A percentile compares a stretch with the other conserved stretches of the same genome.
Conservation (phyloP, 2,329 filamentous ascomycete genomes). For the Gremmenia infestans region DNA sequence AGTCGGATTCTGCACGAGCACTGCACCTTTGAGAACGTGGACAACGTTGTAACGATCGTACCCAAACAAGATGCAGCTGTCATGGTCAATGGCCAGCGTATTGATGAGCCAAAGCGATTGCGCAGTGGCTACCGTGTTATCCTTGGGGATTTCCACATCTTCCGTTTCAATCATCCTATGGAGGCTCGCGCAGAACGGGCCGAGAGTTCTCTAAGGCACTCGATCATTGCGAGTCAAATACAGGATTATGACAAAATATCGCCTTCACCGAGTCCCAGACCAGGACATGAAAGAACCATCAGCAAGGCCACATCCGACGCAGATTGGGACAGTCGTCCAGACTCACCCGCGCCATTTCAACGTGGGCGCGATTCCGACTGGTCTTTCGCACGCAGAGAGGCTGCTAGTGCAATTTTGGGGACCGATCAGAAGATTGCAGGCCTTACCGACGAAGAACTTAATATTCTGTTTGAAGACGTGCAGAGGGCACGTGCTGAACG, state of each 20-base stretch:
- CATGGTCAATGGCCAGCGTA: conserved; percentile 94
- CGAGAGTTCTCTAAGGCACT: conserved; percentile 84
- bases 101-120: conserved; percentile 78
- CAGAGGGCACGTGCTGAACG: conserved; percentile 77
- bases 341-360: conserved; percentile 69
- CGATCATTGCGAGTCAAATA: conserved; percentile 59
- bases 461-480: conserved; percentile 88
- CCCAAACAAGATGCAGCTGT: conserved; percentile 89
- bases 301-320: conserved; percentile 77
- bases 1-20: conserved; percentile 89
- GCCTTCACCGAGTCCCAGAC: conserved; percentile 56
- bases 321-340: conserved; percentile 65
- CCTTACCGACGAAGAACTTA: conserved; percentile 89
- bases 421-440: conserved; percentile 87
- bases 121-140: conserved; percentile 94
- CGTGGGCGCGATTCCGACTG: conserved; percentile 82
- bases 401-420: conserved; percentile 84
- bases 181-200: conserved; percentile 90
- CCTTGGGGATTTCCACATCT: conserved; percentile 96
- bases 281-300: conserved; percentile 70
- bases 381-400: conserved; percentile 88
- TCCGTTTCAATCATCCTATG: conserved; percentile 95
- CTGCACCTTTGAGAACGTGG: conserved; percentile 88
- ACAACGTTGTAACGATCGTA: conserved; percentile 87
- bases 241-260: conserved; percentile 51